Conservation (phyloP, 2,329 filamentous ascomycete species). For the Emydomyces testavorans region DNA sequence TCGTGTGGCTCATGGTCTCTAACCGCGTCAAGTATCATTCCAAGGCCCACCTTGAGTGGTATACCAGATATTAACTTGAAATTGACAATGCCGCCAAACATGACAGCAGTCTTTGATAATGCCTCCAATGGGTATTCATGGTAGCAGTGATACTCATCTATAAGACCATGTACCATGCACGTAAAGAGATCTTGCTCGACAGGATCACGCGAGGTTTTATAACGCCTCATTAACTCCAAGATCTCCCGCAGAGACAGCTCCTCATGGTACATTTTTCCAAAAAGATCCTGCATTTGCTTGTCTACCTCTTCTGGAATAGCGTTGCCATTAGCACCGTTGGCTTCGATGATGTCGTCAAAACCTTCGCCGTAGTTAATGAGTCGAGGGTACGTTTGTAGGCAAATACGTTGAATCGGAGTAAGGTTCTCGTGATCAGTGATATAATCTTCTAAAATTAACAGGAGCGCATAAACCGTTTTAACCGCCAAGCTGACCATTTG, state of each 20-base stretch:
- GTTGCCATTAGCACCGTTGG: conserved; percentile 72
- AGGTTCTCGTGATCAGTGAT: conserved; percentile 53
- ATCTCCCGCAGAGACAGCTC: conserved; percentile 79
- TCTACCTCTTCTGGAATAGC: conserved; percentile 67
- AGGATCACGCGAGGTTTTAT: conserved; percentile 76
- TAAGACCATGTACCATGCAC: conserved; percentile 95
- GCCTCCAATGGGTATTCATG: conserved; percentile 93
- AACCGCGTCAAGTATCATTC: conserved; percentile 95
- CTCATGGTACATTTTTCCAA: conserved; percentile 94
- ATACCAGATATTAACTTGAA: conserved; percentile 83
- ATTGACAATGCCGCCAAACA: conserved; percentile 93
- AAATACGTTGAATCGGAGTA: conserved; percentile 70
- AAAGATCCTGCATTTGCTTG: conserved; percentile 89
- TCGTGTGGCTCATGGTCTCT: conserved; percentile 70
- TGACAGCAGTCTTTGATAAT: conserved; percentile 83
- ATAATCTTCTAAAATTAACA: conserved; percentile 66
- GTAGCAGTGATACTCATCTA: conserved; percentile 95
- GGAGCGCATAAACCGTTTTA: conserved; percentile 68
- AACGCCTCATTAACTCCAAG: conserved; percentile 68
- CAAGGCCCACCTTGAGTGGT: conserved; percentile 83
- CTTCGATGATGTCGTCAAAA: conserved; percentile 81
- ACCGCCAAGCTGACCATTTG: conserved; percentile 67
- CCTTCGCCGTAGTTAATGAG: conserved; percentile 94
- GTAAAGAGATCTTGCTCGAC: conserved; percentile 89
- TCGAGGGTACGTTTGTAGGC: conserved; percentile 83